phyloP scores from a whole-genome alignment of 1,139 yeast genomes.

The Zygosaccharomyces sapae region DNA sequence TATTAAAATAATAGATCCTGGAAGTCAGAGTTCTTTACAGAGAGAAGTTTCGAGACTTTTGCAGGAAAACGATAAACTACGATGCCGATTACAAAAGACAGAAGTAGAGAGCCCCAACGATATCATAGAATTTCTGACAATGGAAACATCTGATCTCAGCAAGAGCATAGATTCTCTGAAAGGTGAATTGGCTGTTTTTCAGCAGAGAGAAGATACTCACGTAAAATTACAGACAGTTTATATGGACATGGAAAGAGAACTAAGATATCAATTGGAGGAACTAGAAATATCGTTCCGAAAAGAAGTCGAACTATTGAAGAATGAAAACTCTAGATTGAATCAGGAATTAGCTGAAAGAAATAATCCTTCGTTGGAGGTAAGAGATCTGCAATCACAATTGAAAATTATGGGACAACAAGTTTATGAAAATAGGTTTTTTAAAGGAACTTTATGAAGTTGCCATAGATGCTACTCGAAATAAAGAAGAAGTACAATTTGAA shows the following conservation, averaged over 20 bases:
- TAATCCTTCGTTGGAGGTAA: neutral
- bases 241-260: constrained; percentile 50
- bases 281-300: constrained; percentile 27
- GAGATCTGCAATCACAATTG: constrained; percentile 1
- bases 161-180: constrained; percentile 33
- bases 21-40: constrained; percentile 41
- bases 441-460: constrained; percentile 1
- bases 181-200: constrained; percentile 24
- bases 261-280: constrained; percentile 43
- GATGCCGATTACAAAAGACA: neutral
- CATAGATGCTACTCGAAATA: neutral
- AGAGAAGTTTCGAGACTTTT: constrained; percentile 43
- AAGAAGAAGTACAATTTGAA: constrained; percentile 4
- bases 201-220: constrained; percentile 49
- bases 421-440: constrained; percentile 6
- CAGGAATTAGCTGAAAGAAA: constrained; percentile 3
- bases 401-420: constrained; percentile 4
- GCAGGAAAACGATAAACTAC: constrained; percentile 36
- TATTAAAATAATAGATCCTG: constrained; percentile 4
- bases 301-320: constrained; percentile 10
- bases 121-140: constrained; percentile 28
- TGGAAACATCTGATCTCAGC: constrained; percentile 16
- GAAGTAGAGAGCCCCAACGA: constrained; percentile 19
- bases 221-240: constrained; percentile 61
- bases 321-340: constrained; percentile 10